Percentiles rank a stretch among this genome's conserved stretches.
Conservation (phyloP, 2,329 filamentous ascomycete species). For the Rhynchosporium agropyri region DNA sequence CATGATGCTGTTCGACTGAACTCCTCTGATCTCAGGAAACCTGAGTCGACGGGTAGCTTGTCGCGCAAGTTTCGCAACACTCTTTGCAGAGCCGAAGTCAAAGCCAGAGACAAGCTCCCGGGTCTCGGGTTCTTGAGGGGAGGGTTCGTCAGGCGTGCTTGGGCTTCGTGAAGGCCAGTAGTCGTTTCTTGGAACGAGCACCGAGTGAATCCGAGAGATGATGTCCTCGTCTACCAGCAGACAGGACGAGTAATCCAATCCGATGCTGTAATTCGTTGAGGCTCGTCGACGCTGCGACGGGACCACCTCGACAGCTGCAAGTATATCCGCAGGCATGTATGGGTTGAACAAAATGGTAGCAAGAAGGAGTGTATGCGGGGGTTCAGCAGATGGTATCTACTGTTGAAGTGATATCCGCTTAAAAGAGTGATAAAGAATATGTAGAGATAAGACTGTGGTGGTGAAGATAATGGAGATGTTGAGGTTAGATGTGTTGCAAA, state of each 20-base stretch:
- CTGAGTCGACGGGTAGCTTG: conserved; percentile 20
- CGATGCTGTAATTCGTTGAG: conserved; percentile 31
- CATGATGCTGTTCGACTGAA: conserved; percentile 8
- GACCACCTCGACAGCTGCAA: conserved; percentile 25
- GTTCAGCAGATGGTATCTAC: conserved; percentile 14
- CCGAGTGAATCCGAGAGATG: conserved; percentile 37
- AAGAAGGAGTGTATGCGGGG: conserved; percentile 15
- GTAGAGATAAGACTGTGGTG: conserved; percentile 13
- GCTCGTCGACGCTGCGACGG: conserved; percentile 27
- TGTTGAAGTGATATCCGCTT: conserved; percentile 14
- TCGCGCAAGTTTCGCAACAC: conserved; percentile 28
- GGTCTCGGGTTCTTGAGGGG: conserved; percentile 16
- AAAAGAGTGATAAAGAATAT: conserved; percentile 11
- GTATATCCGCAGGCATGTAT: conserved; percentile 31
- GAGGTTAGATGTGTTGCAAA: conserved; percentile 14
- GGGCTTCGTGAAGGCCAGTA: conserved; percentile 36
- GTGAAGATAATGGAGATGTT: conserved; percentile 18
- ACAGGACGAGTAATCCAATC: conserved; percentile 33
- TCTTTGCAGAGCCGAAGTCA: conserved; percentile 34
- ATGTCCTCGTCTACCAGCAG: conserved; percentile 39
- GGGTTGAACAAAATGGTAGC: background rate
- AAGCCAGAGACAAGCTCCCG: conserved; percentile 22
- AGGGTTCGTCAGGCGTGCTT: conserved; percentile 34
- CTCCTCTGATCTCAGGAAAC: conserved; percentile 12
- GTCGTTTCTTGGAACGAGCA: conserved; percentile 36